Evolutionary conservation across 345 rosid species (phyloP).

Genomic region (Eucalyptus tenuipes): DNA sequence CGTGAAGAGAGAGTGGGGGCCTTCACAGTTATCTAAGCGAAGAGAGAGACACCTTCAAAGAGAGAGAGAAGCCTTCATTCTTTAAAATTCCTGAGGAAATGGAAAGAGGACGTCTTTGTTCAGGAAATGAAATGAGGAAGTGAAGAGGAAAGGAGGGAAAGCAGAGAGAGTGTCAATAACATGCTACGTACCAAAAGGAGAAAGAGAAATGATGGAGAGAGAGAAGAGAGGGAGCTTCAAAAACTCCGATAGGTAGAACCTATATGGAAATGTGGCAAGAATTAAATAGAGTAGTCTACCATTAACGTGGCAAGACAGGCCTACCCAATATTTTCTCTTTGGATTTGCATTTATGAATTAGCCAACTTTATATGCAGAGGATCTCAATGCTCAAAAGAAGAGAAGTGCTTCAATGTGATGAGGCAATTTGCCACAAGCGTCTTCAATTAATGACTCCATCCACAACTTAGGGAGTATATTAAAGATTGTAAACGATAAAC

Average conservation of each 20-base stretch:
- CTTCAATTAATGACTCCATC: background rate
- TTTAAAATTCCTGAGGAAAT: background rate
- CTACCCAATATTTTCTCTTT: background rate
- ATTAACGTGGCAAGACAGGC: background rate
- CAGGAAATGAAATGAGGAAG: background rate
- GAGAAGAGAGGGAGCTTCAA: background rate
- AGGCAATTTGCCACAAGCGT: background rate
- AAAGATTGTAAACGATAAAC: background rate
- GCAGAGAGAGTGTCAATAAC: background rate
- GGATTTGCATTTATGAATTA: background rate
- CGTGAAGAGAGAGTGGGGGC: background rate
- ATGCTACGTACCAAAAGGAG: background rate
- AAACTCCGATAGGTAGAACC: background rate
- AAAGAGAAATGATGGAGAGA: background rate
- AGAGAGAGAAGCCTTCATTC: background rate
- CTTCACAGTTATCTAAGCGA: background rate
- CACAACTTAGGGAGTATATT: background rate
- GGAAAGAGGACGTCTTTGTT: background rate
- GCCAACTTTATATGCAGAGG: background rate
- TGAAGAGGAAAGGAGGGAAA: background rate
- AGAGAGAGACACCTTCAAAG: background rate
- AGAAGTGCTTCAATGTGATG: background rate
- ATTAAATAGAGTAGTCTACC: rapidly evolving
- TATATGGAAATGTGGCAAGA: rapidly evolving
- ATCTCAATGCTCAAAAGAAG: background rate